Percentiles rank a stretch among this genome's conserved stretches.
phyloP scores from a whole-genome alignment of 176 grass and related monocot genomes.

The Elaeis guineensis region DNA sequence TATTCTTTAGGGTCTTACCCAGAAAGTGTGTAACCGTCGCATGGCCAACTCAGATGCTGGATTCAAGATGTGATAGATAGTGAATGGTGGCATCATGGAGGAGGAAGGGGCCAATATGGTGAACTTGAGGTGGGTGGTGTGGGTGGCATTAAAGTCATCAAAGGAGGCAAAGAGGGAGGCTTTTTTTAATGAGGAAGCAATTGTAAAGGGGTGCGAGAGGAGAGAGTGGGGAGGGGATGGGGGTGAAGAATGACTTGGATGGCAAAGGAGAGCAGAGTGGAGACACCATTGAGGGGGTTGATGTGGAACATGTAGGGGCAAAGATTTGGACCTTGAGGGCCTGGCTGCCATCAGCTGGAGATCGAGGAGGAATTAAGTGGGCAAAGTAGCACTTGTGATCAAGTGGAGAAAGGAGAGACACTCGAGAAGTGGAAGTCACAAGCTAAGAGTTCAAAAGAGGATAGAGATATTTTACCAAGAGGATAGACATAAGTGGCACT shows the following conservation, averaged over 20 bases:
- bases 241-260: constrained; percentile 69
- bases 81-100: constrained; percentile 39
- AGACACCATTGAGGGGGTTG: constrained; percentile 56
- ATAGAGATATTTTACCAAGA: too few relatives aligned
- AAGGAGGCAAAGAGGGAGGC: constrained; percentile 53
- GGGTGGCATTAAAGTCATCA: constrained; percentile 11
- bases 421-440: too few relatives aligned
- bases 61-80: too few relatives aligned
- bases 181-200: constrained; percentile 63
- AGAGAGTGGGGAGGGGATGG: constrained; percentile 40
- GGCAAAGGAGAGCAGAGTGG: constrained; percentile 39
- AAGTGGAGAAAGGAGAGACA: too few relatives aligned
- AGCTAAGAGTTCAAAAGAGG: too few relatives aligned
- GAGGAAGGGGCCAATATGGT: constrained; percentile 56
- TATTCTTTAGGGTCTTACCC: too few relatives aligned
- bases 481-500: too few relatives aligned
- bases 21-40: too few relatives aligned
- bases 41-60: too few relatives aligned
- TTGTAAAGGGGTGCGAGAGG: constrained; percentile 63
- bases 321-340: constrained; percentile 88
- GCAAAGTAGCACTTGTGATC: too few relatives aligned
- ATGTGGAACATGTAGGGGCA: constrained; percentile 89
- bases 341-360: constrained; percentile 43
- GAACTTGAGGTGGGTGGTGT: constrained; percentile 48
- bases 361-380: too few relatives aligned